Evolutionary conservation across 2,329 filamentous ascomycete species (phyloP).

Genomic region (Exutisphaerella laricina): DNA sequence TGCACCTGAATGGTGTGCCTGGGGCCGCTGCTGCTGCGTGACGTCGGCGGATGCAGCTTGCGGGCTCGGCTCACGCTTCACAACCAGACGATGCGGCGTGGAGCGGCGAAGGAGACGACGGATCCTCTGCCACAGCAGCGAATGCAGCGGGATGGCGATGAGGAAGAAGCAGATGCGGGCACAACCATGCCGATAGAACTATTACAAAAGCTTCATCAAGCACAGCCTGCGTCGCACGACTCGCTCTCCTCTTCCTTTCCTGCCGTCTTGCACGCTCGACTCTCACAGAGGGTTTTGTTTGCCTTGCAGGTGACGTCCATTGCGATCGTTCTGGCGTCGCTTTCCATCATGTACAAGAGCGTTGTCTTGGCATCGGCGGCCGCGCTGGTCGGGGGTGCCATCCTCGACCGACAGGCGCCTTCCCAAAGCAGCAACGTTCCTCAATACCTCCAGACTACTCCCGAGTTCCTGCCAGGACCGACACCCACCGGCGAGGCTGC

Average conservation of each 20-base stretch:
- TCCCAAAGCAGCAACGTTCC: slow-evolving; percentile 41
- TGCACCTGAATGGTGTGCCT: background rate
- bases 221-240: no score
- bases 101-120: background rate
- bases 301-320: slow-evolving; percentile 26
- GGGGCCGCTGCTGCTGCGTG: background rate
- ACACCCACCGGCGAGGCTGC: slow-evolving; percentile 65
- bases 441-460: slow-evolving; percentile 59
- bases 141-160: no score
- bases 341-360: slow-evolving; percentile 31
- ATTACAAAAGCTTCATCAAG: no score
- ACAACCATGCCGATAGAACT: no score
- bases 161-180: background rate
- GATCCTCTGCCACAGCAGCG: no score
- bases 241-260: no score
- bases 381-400: slow-evolving; percentile 16
- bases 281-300: slow-evolving; percentile 5
- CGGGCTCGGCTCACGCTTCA: no score
- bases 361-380: slow-evolving; percentile 26
- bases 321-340: slow-evolving; percentile 21
- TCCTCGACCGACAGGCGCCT: slow-evolving; percentile 17
- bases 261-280: background rate
- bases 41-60: background rate
- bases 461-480: slow-evolving; percentile 53
- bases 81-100: background rate